phyloP scores from a whole-genome alignment of 768 basidiomycete species.

The Macrolepiota albuminosa region DNA sequence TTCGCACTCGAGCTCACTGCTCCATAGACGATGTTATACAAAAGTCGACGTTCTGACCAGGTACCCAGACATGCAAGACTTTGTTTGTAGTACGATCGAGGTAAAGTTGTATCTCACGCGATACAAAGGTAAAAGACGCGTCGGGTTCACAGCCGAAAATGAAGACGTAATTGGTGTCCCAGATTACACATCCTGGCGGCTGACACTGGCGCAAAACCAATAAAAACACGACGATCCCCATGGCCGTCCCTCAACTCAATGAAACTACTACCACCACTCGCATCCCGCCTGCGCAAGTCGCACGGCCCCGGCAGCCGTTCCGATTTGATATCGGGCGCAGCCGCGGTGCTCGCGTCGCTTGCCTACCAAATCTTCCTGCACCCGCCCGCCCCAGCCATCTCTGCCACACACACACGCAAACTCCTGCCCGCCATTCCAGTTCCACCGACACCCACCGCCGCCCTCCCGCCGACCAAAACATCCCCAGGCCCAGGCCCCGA shows the following conservation, averaged over 20 bases:
- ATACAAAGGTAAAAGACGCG: neutral
- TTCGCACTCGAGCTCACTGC: constrained; percentile 2
- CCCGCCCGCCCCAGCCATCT: too few species aligned
- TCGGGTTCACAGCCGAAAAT: too few species aligned
- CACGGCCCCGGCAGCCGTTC: neutral
- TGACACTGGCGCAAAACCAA: too few species aligned
- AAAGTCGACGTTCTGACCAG: constrained; percentile 9
- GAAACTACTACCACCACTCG: too few species aligned
- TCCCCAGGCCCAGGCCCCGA: neutral
- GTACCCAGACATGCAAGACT: constrained; percentile 16
- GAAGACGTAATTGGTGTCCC: too few species aligned
- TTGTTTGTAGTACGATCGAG: constrained; percentile 16
- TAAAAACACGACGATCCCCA: too few species aligned
- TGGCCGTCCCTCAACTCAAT: too few species aligned
- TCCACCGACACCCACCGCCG: neutral
- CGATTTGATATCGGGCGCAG: neutral
- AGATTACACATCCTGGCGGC: too few species aligned
- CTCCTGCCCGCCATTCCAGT: neutral
- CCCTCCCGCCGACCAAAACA: neutral
- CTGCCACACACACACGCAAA: neutral
- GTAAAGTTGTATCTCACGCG: constrained; percentile 18
- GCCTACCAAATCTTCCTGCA: too few species aligned
- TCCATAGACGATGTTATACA: constrained; percentile 12
- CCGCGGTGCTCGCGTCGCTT: neutral
- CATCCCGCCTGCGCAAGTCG: neutral